Evolutionary conservation across 2,329 filamentous ascomycete species (phyloP), one percentile per base, ranked within the genome.

Genomic region (Lachnum nothofagi): DNA sequence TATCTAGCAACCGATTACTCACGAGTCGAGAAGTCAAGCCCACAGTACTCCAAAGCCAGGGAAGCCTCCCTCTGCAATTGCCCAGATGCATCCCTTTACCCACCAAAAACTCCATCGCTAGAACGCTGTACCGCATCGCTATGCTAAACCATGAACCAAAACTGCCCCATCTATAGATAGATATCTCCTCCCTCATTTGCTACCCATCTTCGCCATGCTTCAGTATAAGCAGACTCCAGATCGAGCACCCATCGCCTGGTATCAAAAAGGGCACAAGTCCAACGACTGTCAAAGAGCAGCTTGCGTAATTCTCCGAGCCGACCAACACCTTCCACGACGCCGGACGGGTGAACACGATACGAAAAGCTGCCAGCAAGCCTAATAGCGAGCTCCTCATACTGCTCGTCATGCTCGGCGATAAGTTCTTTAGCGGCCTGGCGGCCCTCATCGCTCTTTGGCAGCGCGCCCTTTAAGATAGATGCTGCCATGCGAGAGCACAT

Each of bases 401-500:
- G 82, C 33, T 83, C 78, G 58, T 98, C 93, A 47, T 80, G 83
- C 4, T 68, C 70, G 0, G 86, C 88, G 48, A 95, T 89, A 24
- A 98, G 75, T 49, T 96, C 89, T 16, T 70, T 66, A 0, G 85
- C 85, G 0, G 86, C 87, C 49, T 72, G 73, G 5, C 72, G 70
- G 3, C 91, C 90, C n/a, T 82, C 80, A 1, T 73, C 69, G 0
- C 73, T 76, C 57, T 82, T 85, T 0, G 93, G 93, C 3, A 98
- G 71, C 0, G 93, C 93, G 14, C 93, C 93, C 56, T 83, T 87
- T 24, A 98, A 76, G 48, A 98, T 97, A 9, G 89, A 95, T 5
- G 93, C 91, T 5, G 91, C 93, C 86, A 98, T 98, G 46, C 93
- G 86, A 37, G 89, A 95, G 68, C 93, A 98, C 93, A 98, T 98